A percentile compares a stretch with the other conserved stretches of the same genome.
Conservation (phyloP, 2,329 filamentous ascomycete species). For the Fusarium lateritium region DNA sequence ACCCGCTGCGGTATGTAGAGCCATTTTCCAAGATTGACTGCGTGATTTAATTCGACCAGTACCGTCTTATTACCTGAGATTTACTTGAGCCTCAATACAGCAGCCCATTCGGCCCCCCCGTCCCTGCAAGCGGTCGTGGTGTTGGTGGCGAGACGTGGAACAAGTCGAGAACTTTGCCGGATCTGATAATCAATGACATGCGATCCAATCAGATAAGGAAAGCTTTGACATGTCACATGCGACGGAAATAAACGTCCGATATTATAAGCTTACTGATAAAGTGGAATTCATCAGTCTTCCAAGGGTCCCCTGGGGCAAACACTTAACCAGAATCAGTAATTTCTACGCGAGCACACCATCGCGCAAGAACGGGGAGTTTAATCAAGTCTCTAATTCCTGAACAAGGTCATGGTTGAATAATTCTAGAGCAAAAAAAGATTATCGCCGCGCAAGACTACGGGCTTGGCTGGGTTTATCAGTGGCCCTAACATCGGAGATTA, state of each 20-base stretch:
- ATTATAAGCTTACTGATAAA: background rate
- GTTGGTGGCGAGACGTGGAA: background rate
- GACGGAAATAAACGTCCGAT: background rate
- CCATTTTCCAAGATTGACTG: background rate
- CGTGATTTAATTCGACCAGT: background rate
- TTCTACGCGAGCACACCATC: no score
- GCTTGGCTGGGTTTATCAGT: background rate
- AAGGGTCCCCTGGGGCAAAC: background rate
- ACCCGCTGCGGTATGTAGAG: background rate
- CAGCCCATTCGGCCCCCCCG: background rate
- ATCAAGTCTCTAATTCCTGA: no score
- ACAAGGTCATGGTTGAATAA: no score
- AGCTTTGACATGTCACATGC: conserved; percentile 2
- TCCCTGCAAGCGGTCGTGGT: background rate
- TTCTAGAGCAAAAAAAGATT: no score
- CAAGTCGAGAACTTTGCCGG: background rate
- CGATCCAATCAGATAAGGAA: background rate
- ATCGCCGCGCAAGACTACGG: background rate
- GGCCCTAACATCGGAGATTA: background rate
- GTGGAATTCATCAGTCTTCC: background rate
- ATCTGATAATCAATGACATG: conserved; percentile 6
- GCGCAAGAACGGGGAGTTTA: background rate
- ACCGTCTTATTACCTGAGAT: background rate
- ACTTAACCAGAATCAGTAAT: no score
- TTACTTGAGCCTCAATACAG: background rate